phyloP scores from a whole-genome alignment of 2,329 filamentous ascomycete species.

The Alternaria hordeiaustralica region DNA sequence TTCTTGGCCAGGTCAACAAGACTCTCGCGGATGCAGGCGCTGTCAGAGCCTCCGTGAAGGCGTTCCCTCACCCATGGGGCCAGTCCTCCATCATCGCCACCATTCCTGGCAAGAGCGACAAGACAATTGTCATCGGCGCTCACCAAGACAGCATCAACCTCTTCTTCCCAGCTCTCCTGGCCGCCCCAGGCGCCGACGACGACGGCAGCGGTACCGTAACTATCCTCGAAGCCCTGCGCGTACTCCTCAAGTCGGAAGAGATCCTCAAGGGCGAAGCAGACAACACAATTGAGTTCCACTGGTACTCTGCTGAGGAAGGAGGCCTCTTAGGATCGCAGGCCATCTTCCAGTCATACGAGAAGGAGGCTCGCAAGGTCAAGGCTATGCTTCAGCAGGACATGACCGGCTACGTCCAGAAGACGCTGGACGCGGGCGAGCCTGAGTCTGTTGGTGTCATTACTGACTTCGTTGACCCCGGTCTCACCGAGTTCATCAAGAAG shows the following conservation, averaged over 20 bases:
- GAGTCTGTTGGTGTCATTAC: conserved; percentile 93
- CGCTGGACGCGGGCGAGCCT: conserved; percentile 78
- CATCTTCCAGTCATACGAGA: conserved; percentile 83
- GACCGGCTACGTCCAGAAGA: conserved; percentile 81
- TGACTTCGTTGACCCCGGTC: conserved; percentile 81
- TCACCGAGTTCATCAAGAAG: conserved; percentile 90
- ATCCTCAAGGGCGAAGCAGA: conserved; percentile 73
- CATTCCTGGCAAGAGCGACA: conserved; percentile 83
- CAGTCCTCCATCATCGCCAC: conserved; percentile 91
- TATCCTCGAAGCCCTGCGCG: conserved; percentile 87
- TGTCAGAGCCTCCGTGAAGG: conserved; percentile 70
- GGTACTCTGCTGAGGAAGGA: conserved; percentile 91
- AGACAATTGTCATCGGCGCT: conserved; percentile 86
- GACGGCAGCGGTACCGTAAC: conserved; percentile 93
- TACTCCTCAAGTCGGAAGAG: conserved; percentile 75
- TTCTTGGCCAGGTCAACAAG: conserved; percentile 74
- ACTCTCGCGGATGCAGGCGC: conserved; percentile 76
- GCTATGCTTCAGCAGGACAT: conserved; percentile 99
- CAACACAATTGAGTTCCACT: conserved; percentile 96
- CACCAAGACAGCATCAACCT: conserved; percentile 87
- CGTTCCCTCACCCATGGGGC: conserved; percentile 84
- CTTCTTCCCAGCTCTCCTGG: conserved; percentile 81
- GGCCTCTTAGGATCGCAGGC: conserved; percentile 87
- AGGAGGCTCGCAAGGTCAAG: conserved; percentile 76
- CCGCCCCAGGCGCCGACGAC: conserved; percentile 92